Evolutionary conservation across 768 basidiomycete species (phyloP).

Genomic region (Dacryopinax primogenitus): DNA sequence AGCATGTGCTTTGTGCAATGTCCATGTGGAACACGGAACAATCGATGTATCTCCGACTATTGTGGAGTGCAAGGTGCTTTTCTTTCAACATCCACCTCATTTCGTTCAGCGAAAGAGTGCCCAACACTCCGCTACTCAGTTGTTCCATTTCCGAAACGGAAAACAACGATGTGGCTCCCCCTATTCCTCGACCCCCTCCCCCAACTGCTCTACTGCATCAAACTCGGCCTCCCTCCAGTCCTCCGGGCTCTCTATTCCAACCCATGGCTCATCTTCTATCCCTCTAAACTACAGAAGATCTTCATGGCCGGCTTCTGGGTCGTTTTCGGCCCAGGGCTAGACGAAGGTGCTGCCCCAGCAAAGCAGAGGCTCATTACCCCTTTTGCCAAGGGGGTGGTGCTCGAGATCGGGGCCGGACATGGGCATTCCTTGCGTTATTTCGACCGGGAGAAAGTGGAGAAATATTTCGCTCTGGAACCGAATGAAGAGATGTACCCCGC

Average conservation of each 20-base stretch:
- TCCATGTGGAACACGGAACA: background rate
- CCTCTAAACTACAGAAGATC: slow-evolving; percentile 35
- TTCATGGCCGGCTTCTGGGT: slow-evolving; percentile 52
- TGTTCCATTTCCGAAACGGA: background rate
- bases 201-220: slow-evolving; percentile 18
- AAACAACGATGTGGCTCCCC: background rate
- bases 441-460: slow-evolving; percentile 39
- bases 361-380: slow-evolving; percentile 42
- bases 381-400: slow-evolving; percentile 45
- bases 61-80: background rate
- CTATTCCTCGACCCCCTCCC: background rate
- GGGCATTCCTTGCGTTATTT: slow-evolving; percentile 56
- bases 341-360: slow-evolving; percentile 31
- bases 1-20: background rate
- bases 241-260: slow-evolving; percentile 29
- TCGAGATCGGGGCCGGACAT: slow-evolving; percentile 57
- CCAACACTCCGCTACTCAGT: background rate
- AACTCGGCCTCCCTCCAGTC: slow-evolving; percentile 35
- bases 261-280: slow-evolving; percentile 38
- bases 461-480: slow-evolving; percentile 62
- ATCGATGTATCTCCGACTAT: background rate
- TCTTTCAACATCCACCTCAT: background rate
- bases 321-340: slow-evolving; percentile 36
- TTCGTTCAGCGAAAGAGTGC: background rate
- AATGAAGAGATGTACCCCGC: slow-evolving; percentile 49